Evolutionary conservation across 768 basidiomycete species (phyloP).

Genomic region (Leccinum ochraceum): DNA sequence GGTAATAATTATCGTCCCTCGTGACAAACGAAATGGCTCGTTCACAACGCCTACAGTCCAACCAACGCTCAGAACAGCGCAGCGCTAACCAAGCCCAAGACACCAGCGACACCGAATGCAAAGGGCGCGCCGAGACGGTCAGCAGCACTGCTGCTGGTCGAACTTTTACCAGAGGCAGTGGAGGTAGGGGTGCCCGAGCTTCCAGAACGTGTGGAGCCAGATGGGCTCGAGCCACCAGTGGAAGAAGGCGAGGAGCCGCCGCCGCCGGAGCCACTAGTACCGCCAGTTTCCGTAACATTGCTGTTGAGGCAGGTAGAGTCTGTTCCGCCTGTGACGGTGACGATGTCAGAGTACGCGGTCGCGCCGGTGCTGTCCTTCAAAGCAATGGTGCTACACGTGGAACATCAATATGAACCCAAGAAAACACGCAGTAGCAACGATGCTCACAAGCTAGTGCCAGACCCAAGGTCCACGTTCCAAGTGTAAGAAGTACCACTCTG

Average conservation of each 20-base stretch:
- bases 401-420: not conserved
- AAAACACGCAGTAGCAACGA: not conserved
- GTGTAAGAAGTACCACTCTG: conserved; percentile 46
- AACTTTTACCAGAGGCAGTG: conserved; percentile 26
- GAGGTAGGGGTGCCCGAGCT: conserved; percentile 13
- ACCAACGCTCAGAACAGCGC: conserved; percentile 41
- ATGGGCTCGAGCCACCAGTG: not conserved
- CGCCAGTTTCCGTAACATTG: conserved; percentile 16
- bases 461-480: conserved; percentile 54
- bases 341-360: conserved; percentile 51
- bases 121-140: conserved; percentile 31
- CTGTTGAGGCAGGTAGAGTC: conserved; percentile 34
- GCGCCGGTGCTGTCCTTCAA: conserved; percentile 62
- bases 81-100: conserved; percentile 54
- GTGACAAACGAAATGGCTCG: conserved; percentile 6
- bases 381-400: conserved; percentile 44
- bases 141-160: conserved; percentile 34
- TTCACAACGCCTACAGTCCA: conserved; percentile 1
- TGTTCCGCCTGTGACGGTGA: conserved; percentile 42
- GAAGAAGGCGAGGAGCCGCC: conserved; percentile 5
- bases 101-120: conserved; percentile 45
- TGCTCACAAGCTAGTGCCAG: conserved; percentile 47
- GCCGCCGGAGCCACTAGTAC: not conserved
- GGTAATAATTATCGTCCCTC: conserved; percentile 17
- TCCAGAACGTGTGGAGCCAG: not conserved